Evolutionary conservation across 345 rosid species (phyloP), one percentile per base, ranked within the genome.

Genomic region (Excoecaria agallocha): DNA sequence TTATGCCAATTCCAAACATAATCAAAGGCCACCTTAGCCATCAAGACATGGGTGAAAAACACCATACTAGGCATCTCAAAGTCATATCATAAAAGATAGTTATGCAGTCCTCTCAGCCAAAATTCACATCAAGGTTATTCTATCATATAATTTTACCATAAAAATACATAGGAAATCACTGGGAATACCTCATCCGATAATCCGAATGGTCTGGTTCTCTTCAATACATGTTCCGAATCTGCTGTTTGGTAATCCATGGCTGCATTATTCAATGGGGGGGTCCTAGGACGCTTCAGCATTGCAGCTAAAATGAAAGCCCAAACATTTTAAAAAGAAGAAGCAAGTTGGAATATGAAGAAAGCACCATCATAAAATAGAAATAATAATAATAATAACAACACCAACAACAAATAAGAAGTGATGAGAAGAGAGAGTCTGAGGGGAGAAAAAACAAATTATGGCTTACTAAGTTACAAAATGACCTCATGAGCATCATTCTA

Each of bases 221-320:
- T 91, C 82, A 86, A 41, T 49, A 85, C 85, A 81, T 82, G 86
- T 70, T 88, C 93, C 75, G 97, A 91, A 74, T 89, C 97, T 68
- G 98, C 94, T 59, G 90, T 86, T 76, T 88, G 97, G 79, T 89
- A 91, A 76, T 93, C 94, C 80, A 83, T 78, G 66, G 86, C 76
- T 19, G 90, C 78, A 77, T 83, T 88, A 78, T 75, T 82, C 54
- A 85, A 70, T 51, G 89, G 86, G 43, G 92, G 91, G 38, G 89
- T 90, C 82, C 92, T 83, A 41, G 96, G 96, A 67, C 89, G 90
- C 78, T 93, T 93, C 78, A 85, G 70, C 73, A 89, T 74, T 69
- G 88, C 89, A 82, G 87, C 84, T 83, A 61, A 61, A 70, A 77
- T 74, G 60, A 66, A 72, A 20, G 43, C 4, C 13, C 10, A 16